These are phyloP conservation scores for Pseudopithomyces chartarum DNA, from an alignment of 2,329 filamentous ascomycete species.

Conservation along the genomic window DNA sequence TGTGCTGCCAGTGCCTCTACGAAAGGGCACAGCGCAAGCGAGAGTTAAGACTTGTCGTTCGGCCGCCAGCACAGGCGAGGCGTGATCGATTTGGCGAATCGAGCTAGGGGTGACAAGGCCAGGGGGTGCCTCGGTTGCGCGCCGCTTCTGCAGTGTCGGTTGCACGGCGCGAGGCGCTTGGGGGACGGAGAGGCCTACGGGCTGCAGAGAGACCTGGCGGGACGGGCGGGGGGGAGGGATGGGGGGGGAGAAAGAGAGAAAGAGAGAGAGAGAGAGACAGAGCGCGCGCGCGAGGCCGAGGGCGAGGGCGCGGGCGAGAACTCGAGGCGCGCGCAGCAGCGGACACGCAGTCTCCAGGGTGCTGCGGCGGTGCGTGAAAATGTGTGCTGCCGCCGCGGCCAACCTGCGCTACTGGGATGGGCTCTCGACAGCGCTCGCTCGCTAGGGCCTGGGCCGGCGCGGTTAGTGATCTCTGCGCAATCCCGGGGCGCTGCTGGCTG, in stretches of 20 bases:
- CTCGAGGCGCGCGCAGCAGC: background rate
- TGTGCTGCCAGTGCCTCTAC: conserved; percentile 14
- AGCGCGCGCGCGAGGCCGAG: background rate
- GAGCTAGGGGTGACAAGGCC: conserved; percentile 8
- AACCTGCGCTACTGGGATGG: conserved; percentile 3
- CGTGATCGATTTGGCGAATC: conserved; percentile 8
- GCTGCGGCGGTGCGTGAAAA: conserved; percentile 3
- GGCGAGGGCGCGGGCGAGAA: background rate
- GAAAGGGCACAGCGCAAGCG: conserved; percentile 10
- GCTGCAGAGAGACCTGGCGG: background rate
- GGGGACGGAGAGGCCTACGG: background rate
- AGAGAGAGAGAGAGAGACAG: background rate
- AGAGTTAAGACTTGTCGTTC: conserved; percentile 8
- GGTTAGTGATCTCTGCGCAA: background rate
- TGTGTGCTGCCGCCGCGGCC: conserved; percentile 3
- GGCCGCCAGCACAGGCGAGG: conserved; percentile 13
- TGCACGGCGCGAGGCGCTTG: background rate
- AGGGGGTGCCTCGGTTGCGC: conserved; percentile 10
- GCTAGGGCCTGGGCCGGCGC: background rate
- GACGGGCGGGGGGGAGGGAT: background rate
- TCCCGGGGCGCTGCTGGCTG: background rate
- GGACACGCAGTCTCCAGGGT: background rate
- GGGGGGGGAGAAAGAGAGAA: background rate
- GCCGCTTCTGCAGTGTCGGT: background rate
- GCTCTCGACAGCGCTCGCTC: background rate